Conservation (phyloP, 306 rosid genomes). For the Alnus rubra region DNA sequence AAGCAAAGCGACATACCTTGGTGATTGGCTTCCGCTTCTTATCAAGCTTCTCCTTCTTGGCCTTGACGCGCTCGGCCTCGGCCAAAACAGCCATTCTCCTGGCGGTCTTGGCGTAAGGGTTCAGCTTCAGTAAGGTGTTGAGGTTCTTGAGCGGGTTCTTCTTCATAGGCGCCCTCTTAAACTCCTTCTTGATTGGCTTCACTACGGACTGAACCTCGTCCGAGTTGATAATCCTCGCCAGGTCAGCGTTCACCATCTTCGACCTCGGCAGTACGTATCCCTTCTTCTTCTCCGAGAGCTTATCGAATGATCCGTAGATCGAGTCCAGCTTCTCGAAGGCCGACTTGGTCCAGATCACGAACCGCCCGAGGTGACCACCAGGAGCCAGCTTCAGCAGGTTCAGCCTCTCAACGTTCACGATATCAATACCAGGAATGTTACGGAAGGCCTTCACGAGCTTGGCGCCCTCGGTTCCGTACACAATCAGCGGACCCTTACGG, state of each 20-base stretch:
- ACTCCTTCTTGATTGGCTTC: slow-evolving; percentile 68
- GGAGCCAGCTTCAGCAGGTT: slow-evolving; percentile 76
- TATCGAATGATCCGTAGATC: slow-evolving; percentile 77
- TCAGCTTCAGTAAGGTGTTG: slow-evolving; percentile 63
- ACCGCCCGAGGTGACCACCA: slow-evolving; percentile 85
- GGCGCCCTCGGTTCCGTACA: slow-evolving; percentile 77
- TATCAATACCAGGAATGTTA: slow-evolving; percentile 73
- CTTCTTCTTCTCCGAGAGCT: slow-evolving; percentile 71
- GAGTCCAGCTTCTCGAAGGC: slow-evolving; percentile 93
- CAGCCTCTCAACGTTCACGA: slow-evolving; percentile 73
- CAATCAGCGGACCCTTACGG: slow-evolving; percentile 72
- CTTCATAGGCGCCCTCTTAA: slow-evolving; percentile 63
- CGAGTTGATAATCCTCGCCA: slow-evolving; percentile 81
- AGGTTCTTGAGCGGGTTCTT: slow-evolving; percentile 85
- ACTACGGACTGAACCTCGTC: slow-evolving; percentile 86
- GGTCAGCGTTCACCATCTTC: slow-evolving; percentile 74
- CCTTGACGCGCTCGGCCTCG: slow-evolving; percentile 70
- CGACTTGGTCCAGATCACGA: slow-evolving; percentile 80
- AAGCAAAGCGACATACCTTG: slow-evolving; percentile 38
- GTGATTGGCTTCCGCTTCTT: slow-evolving; percentile 66
- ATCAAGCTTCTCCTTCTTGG: slow-evolving; percentile 84
- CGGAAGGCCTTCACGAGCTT: slow-evolving; percentile 81
- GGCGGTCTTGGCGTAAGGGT: slow-evolving; percentile 83
- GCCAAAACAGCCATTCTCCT: slow-evolving; percentile 76
- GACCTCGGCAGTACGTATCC: slow-evolving; percentile 66